These are phyloP conservation scores for Psilocybe tampanensis DNA, from an alignment of 768 basidiomycete genomes.

Conservation along the genomic window DNA sequence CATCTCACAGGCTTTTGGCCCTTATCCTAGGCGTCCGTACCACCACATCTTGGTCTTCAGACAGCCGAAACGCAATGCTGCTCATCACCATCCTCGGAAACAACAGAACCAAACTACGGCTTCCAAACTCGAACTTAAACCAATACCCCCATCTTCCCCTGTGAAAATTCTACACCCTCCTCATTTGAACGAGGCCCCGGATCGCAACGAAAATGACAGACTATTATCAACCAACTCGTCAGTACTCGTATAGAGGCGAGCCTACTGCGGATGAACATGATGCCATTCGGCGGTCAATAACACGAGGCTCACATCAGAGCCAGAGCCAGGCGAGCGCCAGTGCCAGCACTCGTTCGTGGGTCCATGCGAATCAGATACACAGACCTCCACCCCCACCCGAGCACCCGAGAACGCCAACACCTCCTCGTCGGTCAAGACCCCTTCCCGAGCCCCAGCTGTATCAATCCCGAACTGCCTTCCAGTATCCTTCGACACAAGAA, in stretches of 20 bases:
- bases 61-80: not conserved
- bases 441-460: conserved; percentile 32
- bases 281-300: conserved; percentile 21
- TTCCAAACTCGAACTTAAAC: conserved; percentile 1
- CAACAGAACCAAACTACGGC: not conserved
- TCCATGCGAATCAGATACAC: conserved; percentile 34
- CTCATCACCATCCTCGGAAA: not conserved
- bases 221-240: conserved; percentile 19
- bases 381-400: conserved; percentile 27
- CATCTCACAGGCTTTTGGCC: not conserved
- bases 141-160: not conserved
- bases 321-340: conserved; percentile 25
- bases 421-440: conserved; percentile 27
- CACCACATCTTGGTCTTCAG: not conserved
- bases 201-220: conserved; percentile 20
- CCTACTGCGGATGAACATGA: conserved; percentile 18
- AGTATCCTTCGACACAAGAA: not conserved
- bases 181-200: not conserved
- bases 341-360: conserved; percentile 41
- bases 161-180: not conserved
- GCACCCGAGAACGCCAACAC: conserved; percentile 15
- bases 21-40: not conserved
- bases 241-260: conserved; percentile 18
- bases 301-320: conserved; percentile 28
- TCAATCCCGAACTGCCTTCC: conserved; percentile 6